Conservation (phyloP, 306 rosid species). For the Corylus avellana region DNA sequence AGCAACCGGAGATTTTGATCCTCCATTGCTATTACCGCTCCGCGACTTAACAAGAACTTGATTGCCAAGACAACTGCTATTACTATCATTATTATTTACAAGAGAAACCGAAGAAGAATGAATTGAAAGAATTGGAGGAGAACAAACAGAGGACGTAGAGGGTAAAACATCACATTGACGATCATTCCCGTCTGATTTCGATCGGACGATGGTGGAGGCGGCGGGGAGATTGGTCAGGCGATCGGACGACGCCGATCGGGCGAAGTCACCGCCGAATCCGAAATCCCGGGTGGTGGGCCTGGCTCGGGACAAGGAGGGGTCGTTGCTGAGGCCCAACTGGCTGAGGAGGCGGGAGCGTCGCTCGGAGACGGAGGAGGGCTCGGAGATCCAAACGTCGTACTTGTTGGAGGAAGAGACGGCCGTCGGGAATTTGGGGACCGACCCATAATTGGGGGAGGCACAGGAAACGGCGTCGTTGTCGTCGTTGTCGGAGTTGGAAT, state of each 20-base stretch:
- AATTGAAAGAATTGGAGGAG: slow-evolving; percentile 29
- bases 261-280: slow-evolving; percentile 39
- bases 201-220: slow-evolving; percentile 40
- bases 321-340: slow-evolving; percentile 70
- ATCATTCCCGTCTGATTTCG: slow-evolving; percentile 59
- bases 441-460: slow-evolving; percentile 50
- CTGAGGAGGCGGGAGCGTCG: slow-evolving; percentile 78
- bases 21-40: slow-evolving; percentile 43
- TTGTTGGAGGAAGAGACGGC: slow-evolving; percentile 36
- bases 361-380: slow-evolving; percentile 84
- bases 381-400: slow-evolving; percentile 93
- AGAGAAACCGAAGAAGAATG: slow-evolving; percentile 37
- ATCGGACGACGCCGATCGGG: slow-evolving; percentile 55
- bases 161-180: slow-evolving; percentile 32
- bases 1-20: slow-evolving; percentile 30
- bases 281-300: slow-evolving; percentile 25
- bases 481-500: slow-evolving; percentile 55
- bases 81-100: background rate
- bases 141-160: slow-evolving; percentile 21
- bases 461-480: slow-evolving; percentile 27
- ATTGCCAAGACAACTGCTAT: slow-evolving; percentile 41
- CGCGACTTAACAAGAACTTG: slow-evolving; percentile 32
- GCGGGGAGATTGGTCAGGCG: slow-evolving; percentile 34
- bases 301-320: slow-evolving; percentile 56
- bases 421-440: slow-evolving; percentile 60